phyloP scores from a whole-genome alignment of 495 filamentous ascomycete genomes.

The Trichoderma asperelloides region DNA sequence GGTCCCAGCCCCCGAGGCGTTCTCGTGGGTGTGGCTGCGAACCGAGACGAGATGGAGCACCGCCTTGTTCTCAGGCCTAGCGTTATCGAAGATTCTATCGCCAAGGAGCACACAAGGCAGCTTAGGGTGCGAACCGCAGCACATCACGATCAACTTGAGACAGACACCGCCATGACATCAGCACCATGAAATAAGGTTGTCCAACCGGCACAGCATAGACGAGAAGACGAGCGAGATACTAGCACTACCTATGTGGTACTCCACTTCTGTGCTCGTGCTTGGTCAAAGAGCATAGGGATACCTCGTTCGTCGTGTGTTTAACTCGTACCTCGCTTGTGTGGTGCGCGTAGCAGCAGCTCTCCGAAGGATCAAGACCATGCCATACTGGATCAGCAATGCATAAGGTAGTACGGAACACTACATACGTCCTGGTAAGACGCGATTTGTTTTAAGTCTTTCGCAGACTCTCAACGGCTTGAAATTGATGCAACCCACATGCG shows the following conservation, averaged over 20 bases:
- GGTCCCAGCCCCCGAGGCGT: slow-evolving; percentile 1
- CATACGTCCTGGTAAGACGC: too few relatives aligned
- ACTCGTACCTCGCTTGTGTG: too few relatives aligned
- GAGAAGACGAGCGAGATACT: neutral
- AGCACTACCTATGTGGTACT: neutral
- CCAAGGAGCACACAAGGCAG: neutral
- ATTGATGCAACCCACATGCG: too few relatives aligned
- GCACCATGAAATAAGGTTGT: neutral
- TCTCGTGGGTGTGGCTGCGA: neutral
- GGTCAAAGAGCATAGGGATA: too few relatives aligned
- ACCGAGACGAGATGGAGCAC: neutral
- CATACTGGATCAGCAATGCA: too few relatives aligned
- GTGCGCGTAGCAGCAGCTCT: too few relatives aligned
- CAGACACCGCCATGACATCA: neutral
- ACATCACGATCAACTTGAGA: slow-evolving; percentile 2
- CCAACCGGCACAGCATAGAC: neutral
- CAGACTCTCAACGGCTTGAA: too few relatives aligned
- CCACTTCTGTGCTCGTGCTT: too few relatives aligned
- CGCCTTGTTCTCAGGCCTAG: neutral
- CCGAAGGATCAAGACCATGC: too few relatives aligned
- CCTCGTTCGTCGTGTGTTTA: too few relatives aligned
- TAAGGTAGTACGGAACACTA: too few relatives aligned
- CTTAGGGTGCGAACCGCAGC: neutral
- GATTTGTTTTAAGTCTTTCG: too few relatives aligned
- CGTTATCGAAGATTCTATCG: neutral